Base-by-base conservation (phyloP, 1,139 yeast genomes). In the Pichiaceae sp. region DNA sequence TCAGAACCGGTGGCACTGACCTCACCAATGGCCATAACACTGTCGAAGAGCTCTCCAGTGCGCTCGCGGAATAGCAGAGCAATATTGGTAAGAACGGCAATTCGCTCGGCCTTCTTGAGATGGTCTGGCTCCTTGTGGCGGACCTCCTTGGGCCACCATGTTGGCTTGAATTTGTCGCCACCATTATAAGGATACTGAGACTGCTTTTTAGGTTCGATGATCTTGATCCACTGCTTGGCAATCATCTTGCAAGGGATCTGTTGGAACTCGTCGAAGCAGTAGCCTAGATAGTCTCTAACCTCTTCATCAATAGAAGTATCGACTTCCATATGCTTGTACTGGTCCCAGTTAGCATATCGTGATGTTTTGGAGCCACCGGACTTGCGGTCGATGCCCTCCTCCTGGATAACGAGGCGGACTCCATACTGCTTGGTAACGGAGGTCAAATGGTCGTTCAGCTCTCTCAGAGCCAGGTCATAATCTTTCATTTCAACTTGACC, bases 121-220 rank as follows among this genome's bases (percentile, higher is more conserved):
- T 82, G 87, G 53, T 82, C 91, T 0, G 91, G 91, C 48, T 82
- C 91, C 35, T 66, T 64, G 55, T 82, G 91, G 29, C 73, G 63
- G 0, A 78, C 72, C 15, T 46, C 38, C 0, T 31, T 31, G 0
- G 91, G 91, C 93, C 91, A 82, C 89, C 91, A 81, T 1, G 51
- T 50, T 0, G 91, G 91, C 43, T 64, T 72, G 8, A 73, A 49
- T 1, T 29, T 36, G 12, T 67, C 66, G 3, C 72, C 75, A 16
- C 53, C 49, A 40, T 75, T 79, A 53, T 82, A 82, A 1, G 91
- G 91, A 46, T 56, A 70, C 17, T 60, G 56, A 1, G 81, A 68
- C 55, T 81, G 87, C 48, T 82, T 82, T 41, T 60, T 65, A 2
- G 91, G 91, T 48, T 79, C 86, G 8, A 79, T 62, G 2, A 63